Base-by-base conservation (phyloP, 768 basidiomycete species). In the Pisolithus marmoratus region DNA sequence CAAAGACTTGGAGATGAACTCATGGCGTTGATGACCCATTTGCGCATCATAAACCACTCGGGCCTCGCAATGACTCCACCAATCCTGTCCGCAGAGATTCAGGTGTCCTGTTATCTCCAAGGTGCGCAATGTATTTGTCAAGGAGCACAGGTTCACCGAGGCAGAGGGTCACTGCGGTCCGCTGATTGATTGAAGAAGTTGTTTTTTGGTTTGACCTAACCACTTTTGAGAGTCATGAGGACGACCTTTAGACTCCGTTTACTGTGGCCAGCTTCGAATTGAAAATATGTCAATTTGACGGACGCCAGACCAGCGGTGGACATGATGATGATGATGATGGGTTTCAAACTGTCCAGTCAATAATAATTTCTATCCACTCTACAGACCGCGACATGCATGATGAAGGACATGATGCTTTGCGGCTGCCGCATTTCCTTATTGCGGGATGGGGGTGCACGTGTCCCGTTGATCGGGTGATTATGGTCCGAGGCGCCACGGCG, bases 131-230 rank as follows among this genome's bases (percentile, higher is more conserved):
- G 43, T 45, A 53, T 51, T 58, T 48, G 56, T 57, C 15, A 56
- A 61, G 58, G 60, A 57, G 59, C 50, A 65, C 64, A 65, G 64
- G 64, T 59, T 64, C 14, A 8, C 52, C 58, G 65, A 47, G 64
- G 64, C 64, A 48, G 59, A 66, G 64, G 64, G 64, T 43, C 38
- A 27, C 44, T 45, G 40, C 36, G 7, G 8, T 2, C 17, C 38
- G 50, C 55, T 46, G 54, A 65, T 66, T 66, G 63, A 59, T 48
- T 52, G 15, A 27, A 50, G 59, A 59, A 63, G 56, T 29, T 15
- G 3, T 24, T 5, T 3, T 45, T 41, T 24, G 48, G 34, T 34
- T 34, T 5, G 5, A 34, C 34, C 34, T 45, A 26, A 45, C 43
- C 23, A 45, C 43, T 45, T 34, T 45, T 45, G 43, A 14, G 43